Base-by-base conservation (phyloP, 2,329 filamentous ascomycete genomes). In the Phialophora expanda region DNA sequence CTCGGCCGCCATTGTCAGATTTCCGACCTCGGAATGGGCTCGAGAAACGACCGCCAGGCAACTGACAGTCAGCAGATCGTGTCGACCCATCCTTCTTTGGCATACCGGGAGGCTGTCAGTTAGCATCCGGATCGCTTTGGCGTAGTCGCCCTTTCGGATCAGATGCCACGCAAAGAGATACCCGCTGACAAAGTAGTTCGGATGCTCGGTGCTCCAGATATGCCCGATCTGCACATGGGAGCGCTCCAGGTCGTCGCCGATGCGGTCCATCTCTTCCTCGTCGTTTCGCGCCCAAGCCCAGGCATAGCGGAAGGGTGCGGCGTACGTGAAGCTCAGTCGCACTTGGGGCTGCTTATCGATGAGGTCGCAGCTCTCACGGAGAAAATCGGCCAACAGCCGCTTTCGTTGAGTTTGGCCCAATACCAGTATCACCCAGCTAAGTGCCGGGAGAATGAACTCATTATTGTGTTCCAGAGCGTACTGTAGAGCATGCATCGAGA, bases 11-110 rank as follows among this genome's bases (percentile, higher is more conserved):
- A 20, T 20, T n/a, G 17, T 12, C 2, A 34, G 14, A n/a, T 41
- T 50, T 3, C 48, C 58, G 2, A 61, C 8, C 22, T 61, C 34
- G 17, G 58, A 46, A 46, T 66, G 63, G 12, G 62, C 66, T 26
- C 67, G 64, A 20, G 69, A 60, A 6, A 65, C 22, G 17, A 72
- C 62, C 9, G 54, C 56, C n/a, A 62, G 54, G 56, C 67, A 67
- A 41, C 65, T 70, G 26, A 72, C 65, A 7, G 69, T 69, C 38
- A 71, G 30, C 11, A 70, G 64, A 50, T 69, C 62, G 28, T 65
- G 57, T 14, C 20, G 50, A 11, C 70, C 70, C 68, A 71, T 69
- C 17, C 62, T 46, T n/a, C 48, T 34, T 54, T 70, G 62, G 24
- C 51, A 68, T 12, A 67, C 55, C 14, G 66, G 61, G 7, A 71